phyloP scores from a whole-genome alignment of 2,329 filamentous ascomycete genomes.

The Aspergillus japonicus region DNA sequence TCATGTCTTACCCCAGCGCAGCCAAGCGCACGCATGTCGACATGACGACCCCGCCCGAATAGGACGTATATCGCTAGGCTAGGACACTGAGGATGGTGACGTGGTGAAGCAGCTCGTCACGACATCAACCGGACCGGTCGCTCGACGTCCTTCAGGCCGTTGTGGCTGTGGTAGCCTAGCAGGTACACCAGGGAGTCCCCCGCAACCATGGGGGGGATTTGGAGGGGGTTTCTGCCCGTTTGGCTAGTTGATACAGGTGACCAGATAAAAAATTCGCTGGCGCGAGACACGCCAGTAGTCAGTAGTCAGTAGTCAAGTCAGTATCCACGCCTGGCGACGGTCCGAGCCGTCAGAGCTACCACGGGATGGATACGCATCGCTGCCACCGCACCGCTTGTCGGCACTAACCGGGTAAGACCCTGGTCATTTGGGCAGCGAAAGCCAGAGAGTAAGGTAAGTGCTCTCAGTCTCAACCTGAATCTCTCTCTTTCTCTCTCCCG shows the following conservation, averaged over 20 bases:
- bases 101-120: constrained; percentile 31
- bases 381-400: constrained; percentile 18
- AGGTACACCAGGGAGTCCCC: constrained; percentile 18
- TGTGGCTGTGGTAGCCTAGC: constrained; percentile 27
- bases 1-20: constrained; percentile 20
- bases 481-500: not conserved
- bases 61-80: constrained; percentile 22
- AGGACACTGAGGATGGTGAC: constrained; percentile 27
- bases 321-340: constrained; percentile 21
- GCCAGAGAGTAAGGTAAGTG: constrained; percentile 15
- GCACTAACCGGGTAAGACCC: constrained; percentile 18
- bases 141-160: constrained; percentile 25
- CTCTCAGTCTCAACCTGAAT: constrained; percentile 8
- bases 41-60: constrained; percentile 22
- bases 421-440: constrained; percentile 33
- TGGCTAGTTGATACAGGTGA: constrained; percentile 15
- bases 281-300: constrained; percentile 15
- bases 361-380: constrained; percentile 8
- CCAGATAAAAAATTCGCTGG: constrained; percentile 13
- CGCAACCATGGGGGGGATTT: not conserved
- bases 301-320: constrained; percentile 2
- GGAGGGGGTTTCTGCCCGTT: constrained; percentile 8
- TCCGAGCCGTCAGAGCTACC: constrained; percentile 30
- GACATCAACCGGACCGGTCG: constrained; percentile 28
- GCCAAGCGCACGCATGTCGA: constrained; percentile 29